Conservation (phyloP, 371 early-diverging fungal species). For the Rhizopus sp. region DNA sequence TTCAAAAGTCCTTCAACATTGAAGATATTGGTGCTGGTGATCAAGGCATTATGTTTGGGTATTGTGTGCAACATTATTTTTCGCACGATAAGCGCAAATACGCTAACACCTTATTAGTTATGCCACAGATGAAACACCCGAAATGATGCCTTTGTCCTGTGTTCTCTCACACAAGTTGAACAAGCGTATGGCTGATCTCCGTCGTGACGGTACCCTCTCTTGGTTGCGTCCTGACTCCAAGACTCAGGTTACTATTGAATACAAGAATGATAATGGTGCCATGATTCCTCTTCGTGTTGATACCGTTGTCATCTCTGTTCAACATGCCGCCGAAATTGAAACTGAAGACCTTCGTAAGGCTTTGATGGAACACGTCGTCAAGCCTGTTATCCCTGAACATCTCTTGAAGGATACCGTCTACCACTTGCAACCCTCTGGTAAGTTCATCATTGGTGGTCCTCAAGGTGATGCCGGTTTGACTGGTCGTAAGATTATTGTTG, state of each 20-base stretch:
- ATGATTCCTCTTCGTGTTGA: constrained; percentile 96
- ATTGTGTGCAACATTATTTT: background rate
- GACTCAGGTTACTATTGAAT: constrained; percentile 99
- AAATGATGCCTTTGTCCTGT: constrained; percentile 98
- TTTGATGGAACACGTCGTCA: constrained; percentile 93
- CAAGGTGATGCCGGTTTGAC: constrained; percentile 99
- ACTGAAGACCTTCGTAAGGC: constrained; percentile 85
- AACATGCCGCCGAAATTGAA: constrained; percentile 92
- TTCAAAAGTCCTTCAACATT: constrained; percentile 85
- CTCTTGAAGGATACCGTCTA: constrained; percentile 93
- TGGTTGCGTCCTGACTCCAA: constrained; percentile 99
- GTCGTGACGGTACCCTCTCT: constrained; percentile 85
- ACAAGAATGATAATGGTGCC: constrained; percentile 92
- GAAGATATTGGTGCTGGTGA: constrained; percentile 99
- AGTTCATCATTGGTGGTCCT: constrained; percentile 99
- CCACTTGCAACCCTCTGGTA: constrained; percentile 98
- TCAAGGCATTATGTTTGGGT: constrained; percentile 96
- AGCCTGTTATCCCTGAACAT: constrained; percentile 92
- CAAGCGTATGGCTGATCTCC: constrained; percentile 92
- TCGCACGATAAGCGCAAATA: background rate
- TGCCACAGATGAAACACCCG: constrained; percentile 99
- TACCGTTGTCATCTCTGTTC: constrained; percentile 98
- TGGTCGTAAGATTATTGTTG: constrained; percentile 99
- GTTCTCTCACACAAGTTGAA: constrained; percentile 97
- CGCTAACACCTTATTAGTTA: constrained; percentile 41